Conservation (phyloP, 441 rosid species). For the Euphorbia celastroides region DNA sequence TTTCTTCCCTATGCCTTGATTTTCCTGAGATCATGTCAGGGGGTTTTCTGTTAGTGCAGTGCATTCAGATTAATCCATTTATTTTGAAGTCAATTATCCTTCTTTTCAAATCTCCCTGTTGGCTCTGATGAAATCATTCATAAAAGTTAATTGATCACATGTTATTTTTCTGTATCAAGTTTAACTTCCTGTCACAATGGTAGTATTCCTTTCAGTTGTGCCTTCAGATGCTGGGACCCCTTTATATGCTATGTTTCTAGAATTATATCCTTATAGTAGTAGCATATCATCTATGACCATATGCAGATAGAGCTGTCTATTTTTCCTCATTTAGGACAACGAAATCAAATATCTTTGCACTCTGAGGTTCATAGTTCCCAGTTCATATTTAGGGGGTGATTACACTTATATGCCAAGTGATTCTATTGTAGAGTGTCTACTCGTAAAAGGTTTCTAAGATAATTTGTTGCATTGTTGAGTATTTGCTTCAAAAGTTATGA, state of each 20-base stretch:
- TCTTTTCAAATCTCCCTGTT: neutral
- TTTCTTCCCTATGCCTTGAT: neutral
- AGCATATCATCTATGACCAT: neutral
- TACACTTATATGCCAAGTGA: neutral
- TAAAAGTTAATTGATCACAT: neutral
- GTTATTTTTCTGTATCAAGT: neutral
- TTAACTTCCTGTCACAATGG: neutral
- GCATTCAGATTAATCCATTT: neutral
- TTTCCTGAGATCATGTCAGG: neutral
- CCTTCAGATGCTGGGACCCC: neutral
- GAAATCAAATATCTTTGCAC: neutral
- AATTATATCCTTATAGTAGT: neutral
- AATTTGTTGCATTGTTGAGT: neutral
- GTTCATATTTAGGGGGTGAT: neutral
- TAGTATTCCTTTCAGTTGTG: neutral
- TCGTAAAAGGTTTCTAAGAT: neutral
- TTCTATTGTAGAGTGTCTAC: neutral
- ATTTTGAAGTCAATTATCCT: neutral
- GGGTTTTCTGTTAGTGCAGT: neutral
- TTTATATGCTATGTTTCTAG: neutral
- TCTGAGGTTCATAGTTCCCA: neutral
- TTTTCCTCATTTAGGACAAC: neutral
- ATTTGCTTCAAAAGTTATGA: neutral
- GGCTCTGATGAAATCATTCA: neutral
- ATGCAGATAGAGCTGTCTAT: neutral